These are phyloP conservation scores for Xylaria grammica DNA, from an alignment of 495 filamentous ascomycete genomes.

Conservation along the genomic window DNA sequence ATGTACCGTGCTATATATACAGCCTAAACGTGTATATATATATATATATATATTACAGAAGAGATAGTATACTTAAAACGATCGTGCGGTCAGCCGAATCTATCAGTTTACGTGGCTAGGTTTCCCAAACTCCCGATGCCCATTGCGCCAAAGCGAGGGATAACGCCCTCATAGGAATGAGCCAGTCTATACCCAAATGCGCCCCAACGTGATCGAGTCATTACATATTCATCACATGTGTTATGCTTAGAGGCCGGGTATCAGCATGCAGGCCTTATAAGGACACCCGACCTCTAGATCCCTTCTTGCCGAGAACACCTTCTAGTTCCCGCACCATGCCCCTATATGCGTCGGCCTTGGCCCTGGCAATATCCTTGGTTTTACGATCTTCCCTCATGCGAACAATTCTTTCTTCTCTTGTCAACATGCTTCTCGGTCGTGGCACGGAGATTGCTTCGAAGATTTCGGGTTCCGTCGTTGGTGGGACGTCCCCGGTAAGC, in stretches of 20 bases:
- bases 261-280: conserved; percentile 25
- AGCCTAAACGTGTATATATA: background rate
- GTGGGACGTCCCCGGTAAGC: conserved; percentile 68
- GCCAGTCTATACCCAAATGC: conserved; percentile 19
- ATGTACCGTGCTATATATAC: conserved; percentile 5
- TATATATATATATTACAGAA: conserved; percentile 4
- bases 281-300: conserved; percentile 32
- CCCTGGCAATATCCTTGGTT: conserved; percentile 66
- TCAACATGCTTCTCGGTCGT: conserved; percentile 72
- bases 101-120: background rate
- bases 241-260: conserved; percentile 4
- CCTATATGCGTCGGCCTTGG: conserved; percentile 77
- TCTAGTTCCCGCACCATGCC: conserved; percentile 86
- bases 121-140: conserved; percentile 15
- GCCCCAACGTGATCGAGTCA: conserved; percentile 19
- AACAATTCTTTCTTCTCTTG: conserved; percentile 83
- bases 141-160: conserved; percentile 5
- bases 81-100: conserved; percentile 12
- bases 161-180: conserved; percentile 8
- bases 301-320: conserved; percentile 36
- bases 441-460: conserved; percentile 89
- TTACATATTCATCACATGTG: conserved; percentile 24
- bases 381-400: conserved; percentile 89
- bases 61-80: conserved; percentile 7
- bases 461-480: conserved; percentile 72